Evolutionary conservation across 305 asterid genomes (phyloP), one percentile per base, ranked within the genome.

Genomic region (Fraxinus xanthoxyloides): DNA sequence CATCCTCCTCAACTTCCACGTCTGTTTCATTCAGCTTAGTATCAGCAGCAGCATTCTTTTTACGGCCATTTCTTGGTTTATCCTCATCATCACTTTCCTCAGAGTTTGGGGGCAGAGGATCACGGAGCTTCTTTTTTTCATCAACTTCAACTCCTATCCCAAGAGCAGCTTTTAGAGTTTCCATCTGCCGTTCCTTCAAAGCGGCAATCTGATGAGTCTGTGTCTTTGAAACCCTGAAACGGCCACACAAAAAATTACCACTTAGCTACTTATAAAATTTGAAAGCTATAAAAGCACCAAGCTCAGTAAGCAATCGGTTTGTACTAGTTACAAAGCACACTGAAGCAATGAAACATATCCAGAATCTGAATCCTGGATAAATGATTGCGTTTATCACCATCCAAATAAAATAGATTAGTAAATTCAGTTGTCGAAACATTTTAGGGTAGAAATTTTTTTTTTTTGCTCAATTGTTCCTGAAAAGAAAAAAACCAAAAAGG

Each of bases 141-240:
- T 92, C 81, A 59, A 23, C 30, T 85, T 92, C 95, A 28, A 86
- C 79, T 13, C 87, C 93, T 69, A 96, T 93, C 72, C 96, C 95
- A 73, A 96, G 97, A 46, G 99, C 99, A 80, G 95, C 97, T 83
- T 89, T 94, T 10, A 96, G 85, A 24, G 89, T 92, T 86, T 93
- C 98, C 97, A 92, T 91, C 90, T 96, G 92, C 83, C 85, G 92
- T 82, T 93, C 98, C 91, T 96, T 96, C 85, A 87, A 23, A 3
- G 98, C 98, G 79, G 99, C 95, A 76, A 93, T 84, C 84, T 96
- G 98, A 84, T 95, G 99, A 12, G 97, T 89, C 88, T 93, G 98
- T 8, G 99, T 95, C 78, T 87, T 89, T 0, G 98, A 94, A 77
- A 90, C 87, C 92, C 99, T 95, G 87, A 74, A 13, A 36, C 17